phyloP scores from a whole-genome alignment of 169 alveolate genomes.

The Eimeria sp. region DNA sequence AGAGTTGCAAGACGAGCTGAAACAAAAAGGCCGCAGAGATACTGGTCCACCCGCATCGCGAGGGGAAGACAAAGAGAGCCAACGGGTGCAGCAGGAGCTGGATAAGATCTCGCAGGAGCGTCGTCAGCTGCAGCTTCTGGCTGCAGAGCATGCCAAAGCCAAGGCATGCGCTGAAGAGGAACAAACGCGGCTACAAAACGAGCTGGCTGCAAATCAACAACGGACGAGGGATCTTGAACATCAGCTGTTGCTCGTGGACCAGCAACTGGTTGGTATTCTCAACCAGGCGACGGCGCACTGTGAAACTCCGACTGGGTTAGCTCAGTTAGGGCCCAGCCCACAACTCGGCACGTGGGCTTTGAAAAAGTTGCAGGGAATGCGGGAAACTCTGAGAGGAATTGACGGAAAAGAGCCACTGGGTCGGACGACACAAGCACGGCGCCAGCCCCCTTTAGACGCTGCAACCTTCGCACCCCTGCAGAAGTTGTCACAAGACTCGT shows the following conservation, averaged over 20 bases:
- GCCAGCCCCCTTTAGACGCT: slow-evolving; percentile 55
- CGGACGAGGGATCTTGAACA: slow-evolving; percentile 58
- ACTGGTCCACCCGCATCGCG: background rate
- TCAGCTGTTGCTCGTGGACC: slow-evolving; percentile 53
- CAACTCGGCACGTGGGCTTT: slow-evolving; percentile 50
- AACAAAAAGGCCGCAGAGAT: background rate
- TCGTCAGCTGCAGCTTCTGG: slow-evolving; percentile 56
- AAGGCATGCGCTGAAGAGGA: slow-evolving; percentile 48
- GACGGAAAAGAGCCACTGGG: slow-evolving; percentile 51
- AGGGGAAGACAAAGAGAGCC: slow-evolving; percentile 9
- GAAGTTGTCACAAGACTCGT: slow-evolving; percentile 19
- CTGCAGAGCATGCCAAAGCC: slow-evolving; percentile 60
- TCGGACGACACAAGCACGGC: slow-evolving; percentile 32
- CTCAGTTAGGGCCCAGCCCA: slow-evolving; percentile 39
- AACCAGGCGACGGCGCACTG: slow-evolving; percentile 38
- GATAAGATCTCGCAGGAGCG: slow-evolving; percentile 15
- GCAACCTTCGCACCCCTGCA: slow-evolving; percentile 63
- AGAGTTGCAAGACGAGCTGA: slow-evolving; percentile 33
- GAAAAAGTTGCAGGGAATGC: slow-evolving; percentile 62
- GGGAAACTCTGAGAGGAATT: slow-evolving; percentile 36
- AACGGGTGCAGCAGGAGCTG: slow-evolving; percentile 19
- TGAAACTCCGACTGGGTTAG: slow-evolving; percentile 12
- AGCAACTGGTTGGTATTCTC: slow-evolving; percentile 45
- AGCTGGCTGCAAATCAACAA: slow-evolving; percentile 42
- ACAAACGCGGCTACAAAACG: slow-evolving; percentile 44